Percentiles rank a stretch among this genome's conserved stretches.
Conservation (phyloP, 2,329 filamentous ascomycete species). For the Penicillium glabrum region DNA sequence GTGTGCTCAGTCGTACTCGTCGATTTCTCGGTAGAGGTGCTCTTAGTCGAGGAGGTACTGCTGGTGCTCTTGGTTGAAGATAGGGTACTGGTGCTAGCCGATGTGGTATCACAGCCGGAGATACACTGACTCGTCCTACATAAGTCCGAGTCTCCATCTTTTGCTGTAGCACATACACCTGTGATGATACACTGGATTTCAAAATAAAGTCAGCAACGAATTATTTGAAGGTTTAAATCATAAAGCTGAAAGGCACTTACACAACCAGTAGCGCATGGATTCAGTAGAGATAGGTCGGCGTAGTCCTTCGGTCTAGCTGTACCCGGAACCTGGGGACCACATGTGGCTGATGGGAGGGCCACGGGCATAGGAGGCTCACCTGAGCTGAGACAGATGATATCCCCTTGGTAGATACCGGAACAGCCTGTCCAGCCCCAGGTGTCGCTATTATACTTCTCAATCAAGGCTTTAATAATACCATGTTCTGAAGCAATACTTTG, state of each 20-base stretch:
- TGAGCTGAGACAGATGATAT: slow-evolving; percentile 42
- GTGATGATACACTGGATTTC: not conserved
- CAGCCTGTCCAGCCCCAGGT: slow-evolving; percentile 51
- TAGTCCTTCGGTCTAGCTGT: slow-evolving; percentile 34
- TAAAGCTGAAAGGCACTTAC: slow-evolving; percentile 5
- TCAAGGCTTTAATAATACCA: slow-evolving; percentile 36
- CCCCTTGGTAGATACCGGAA: slow-evolving; percentile 26
- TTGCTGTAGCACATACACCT: not conserved
- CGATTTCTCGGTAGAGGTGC: not conserved
- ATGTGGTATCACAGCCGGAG: slow-evolving; percentile 3
- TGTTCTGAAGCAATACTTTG: slow-evolving; percentile 31
- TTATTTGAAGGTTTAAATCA: not conserved
- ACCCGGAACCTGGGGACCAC: slow-evolving; percentile 48
- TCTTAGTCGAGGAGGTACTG: not conserved
- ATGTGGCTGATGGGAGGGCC: slow-evolving; percentile 37
- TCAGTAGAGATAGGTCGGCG: slow-evolving; percentile 20
- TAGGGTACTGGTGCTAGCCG: not conserved
- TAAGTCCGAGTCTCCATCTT: not conserved
- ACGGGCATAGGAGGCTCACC: slow-evolving; percentile 46
- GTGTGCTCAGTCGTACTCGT: not conserved
- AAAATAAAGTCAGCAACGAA: not conserved
- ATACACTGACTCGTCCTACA: not conserved
- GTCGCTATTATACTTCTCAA: slow-evolving; percentile 43
- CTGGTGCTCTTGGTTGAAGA: not conserved
- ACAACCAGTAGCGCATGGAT: slow-evolving; percentile 15